Evolutionary conservation across 192 early-diverging fungal species (phyloP).

Genomic region (Coemansia sp.): DNA sequence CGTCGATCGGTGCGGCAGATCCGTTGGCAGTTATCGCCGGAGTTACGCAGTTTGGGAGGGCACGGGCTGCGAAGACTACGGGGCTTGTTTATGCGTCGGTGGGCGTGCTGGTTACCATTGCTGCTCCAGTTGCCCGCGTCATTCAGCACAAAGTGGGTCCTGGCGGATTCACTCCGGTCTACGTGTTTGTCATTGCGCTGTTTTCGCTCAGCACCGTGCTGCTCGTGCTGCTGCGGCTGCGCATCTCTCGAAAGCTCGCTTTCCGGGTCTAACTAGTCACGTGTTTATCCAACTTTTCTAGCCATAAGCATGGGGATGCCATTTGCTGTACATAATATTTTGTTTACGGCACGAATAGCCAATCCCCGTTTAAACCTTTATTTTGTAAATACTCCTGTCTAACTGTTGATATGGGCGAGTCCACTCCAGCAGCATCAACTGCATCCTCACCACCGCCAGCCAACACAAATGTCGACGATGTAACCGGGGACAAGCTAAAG

Average conservation of each 20-base stretch:
- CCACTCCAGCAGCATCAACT: constrained; percentile 5
- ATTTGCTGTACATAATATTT: not conserved
- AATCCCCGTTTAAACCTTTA: not conserved
- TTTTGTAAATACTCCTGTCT: not conserved
- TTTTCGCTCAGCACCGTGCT: constrained; percentile 37
- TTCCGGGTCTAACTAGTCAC: constrained; percentile 7
- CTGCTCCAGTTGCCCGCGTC: constrained; percentile 31
- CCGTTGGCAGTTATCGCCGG: constrained; percentile 46
- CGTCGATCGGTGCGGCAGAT: constrained; percentile 42
- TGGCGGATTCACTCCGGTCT: constrained; percentile 17
- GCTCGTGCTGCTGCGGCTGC: constrained; percentile 25
- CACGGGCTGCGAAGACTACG: constrained; percentile 21
- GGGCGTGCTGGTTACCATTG: constrained; percentile 25
- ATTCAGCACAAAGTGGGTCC: constrained; percentile 23
- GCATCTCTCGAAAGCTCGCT: constrained; percentile 28
- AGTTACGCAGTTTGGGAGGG: constrained; percentile 38
- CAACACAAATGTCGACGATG: constrained; percentile 2
- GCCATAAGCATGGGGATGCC: not conserved
- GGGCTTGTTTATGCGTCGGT: constrained; percentile 43
- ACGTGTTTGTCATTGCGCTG: constrained; percentile 22
- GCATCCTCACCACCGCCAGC: constrained; percentile 8
- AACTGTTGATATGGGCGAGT: constrained; percentile 3
- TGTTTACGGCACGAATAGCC: not conserved
- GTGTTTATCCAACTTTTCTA: not conserved
- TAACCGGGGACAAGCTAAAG: constrained; percentile 2